These are phyloP conservation scores for Entamoeba histolytica DNA, from an alignment of 208 protist genomes.

Conservation along the genomic window DNA sequence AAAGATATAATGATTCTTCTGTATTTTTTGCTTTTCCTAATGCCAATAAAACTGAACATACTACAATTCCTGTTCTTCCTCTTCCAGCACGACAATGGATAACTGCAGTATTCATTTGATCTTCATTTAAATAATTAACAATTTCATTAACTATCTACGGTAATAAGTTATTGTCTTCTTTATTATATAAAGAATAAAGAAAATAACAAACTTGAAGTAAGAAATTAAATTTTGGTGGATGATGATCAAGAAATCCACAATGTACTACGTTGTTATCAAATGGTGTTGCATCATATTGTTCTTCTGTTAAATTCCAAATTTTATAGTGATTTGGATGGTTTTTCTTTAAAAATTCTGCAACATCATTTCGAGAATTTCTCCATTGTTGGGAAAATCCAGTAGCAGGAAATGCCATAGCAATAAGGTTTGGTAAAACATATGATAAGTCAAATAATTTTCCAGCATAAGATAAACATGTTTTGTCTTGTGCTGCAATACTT, in stretches of 20 bases:
- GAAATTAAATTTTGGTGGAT: background rate
- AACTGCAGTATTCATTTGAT: background rate
- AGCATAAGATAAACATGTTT: background rate
- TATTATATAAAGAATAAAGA: no score
- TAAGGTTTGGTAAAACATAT: constrained; percentile 41
- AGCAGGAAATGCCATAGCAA: constrained; percentile 49
- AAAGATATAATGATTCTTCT: background rate
- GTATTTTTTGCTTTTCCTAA: background rate
- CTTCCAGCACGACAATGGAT: constrained; percentile 15
- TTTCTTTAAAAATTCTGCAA: constrained; percentile 52
- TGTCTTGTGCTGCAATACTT: background rate
- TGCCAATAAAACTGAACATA: background rate
- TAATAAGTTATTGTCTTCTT: no score
- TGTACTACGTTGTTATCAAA: background rate
- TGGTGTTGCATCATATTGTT: background rate
- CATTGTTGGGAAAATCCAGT: constrained; percentile 52
- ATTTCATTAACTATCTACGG: background rate
- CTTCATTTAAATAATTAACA: background rate
- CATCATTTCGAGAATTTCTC: constrained; percentile 47
- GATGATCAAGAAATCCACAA: constrained; percentile 10
- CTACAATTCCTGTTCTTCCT: constrained; percentile 11
- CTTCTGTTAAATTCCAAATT: constrained; percentile 36
- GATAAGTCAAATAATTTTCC: constrained; percentile 15
- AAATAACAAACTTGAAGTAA: background rate
- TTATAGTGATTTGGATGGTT: constrained; percentile 54